A percentile compares a stretch with the other conserved stretches of the same genome.
phyloP scores from a whole-genome alignment of 331 rosid genomes.

The Cydonia oblonga region DNA sequence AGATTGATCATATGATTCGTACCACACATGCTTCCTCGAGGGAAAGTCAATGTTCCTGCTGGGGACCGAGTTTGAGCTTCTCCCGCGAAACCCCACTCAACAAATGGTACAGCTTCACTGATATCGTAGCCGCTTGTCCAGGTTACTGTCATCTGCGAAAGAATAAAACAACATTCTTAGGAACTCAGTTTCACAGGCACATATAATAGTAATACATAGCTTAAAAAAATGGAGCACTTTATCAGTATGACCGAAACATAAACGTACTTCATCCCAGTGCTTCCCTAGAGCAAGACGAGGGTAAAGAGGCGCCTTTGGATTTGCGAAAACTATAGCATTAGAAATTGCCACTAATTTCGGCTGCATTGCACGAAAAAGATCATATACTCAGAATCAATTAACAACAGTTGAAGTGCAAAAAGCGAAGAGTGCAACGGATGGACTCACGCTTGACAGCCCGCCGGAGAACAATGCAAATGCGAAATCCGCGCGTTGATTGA shows the following conservation, averaged over 20 bases:
- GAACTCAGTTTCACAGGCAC: background rate
- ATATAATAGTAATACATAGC: background rate
- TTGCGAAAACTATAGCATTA: constrained; percentile 39
- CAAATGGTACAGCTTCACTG: constrained; percentile 26
- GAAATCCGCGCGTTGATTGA: constrained; percentile 83
- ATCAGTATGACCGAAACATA: background rate
- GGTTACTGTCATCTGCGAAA: constrained; percentile 20
- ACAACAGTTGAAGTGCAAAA: background rate
- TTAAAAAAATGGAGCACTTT: background rate
- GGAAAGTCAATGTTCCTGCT: constrained; percentile 20
- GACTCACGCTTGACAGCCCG: constrained; percentile 47
- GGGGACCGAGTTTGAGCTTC: constrained; percentile 12
- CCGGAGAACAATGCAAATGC: constrained; percentile 76
- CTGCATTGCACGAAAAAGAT: constrained; percentile 24
- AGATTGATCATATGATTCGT: background rate
- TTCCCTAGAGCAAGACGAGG: constrained; percentile 88
- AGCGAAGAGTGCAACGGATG: background rate
- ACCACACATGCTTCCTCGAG: constrained; percentile 22
- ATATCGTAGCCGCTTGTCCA: constrained; percentile 31
- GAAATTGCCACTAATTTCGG: constrained; percentile 74
- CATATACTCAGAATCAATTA: background rate
- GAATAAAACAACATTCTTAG: background rate
- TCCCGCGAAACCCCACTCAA: constrained; percentile 25
- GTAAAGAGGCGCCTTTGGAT: constrained; percentile 71
- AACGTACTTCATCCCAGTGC: constrained; percentile 87